Evolutionary conservation across 2,329 filamentous ascomycete species (phyloP).

Genomic region (Aspergillus amoenus): DNA sequence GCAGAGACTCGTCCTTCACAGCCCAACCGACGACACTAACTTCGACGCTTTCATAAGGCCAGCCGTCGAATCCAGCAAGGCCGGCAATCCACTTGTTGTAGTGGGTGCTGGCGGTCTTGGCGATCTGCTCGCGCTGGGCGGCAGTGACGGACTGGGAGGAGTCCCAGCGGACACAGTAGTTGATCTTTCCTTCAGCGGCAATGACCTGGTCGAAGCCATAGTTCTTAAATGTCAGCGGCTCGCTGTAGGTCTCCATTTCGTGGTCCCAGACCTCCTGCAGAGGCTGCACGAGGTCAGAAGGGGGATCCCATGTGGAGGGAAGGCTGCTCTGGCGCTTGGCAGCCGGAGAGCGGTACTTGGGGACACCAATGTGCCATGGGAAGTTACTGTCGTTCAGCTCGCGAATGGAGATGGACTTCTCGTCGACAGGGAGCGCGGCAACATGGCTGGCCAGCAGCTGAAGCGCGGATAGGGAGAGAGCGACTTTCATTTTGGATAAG

Average conservation of each 20-base stretch:
- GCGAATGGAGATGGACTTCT: neutral
- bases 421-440: constrained; percentile 7
- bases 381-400: neutral
- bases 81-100: constrained; percentile 18
- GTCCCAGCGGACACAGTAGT: constrained; percentile 22
- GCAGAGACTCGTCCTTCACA: constrained; percentile 10
- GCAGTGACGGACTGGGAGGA: constrained; percentile 9
- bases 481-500: constrained; percentile 10
- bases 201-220: constrained; percentile 19
- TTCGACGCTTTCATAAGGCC: constrained; percentile 15
- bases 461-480: constrained; percentile 14
- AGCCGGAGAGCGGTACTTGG: neutral
- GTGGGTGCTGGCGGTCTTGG: constrained; percentile 7
- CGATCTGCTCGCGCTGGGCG: constrained; percentile 10
- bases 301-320: constrained; percentile 14
- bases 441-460: constrained; percentile 21
- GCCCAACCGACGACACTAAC: constrained; percentile 18
- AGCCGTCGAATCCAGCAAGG: constrained; percentile 17
- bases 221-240: constrained; percentile 17
- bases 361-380: neutral
- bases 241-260: constrained; percentile 13
- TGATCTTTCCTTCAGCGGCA: constrained; percentile 14
- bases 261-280: constrained; percentile 20
- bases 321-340: constrained; percentile 7
- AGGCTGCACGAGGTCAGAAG: constrained; percentile 13